These are phyloP conservation scores for Cucumis sativus DNA, from an alignment of 306 rosid genomes.

Conservation along the genomic window DNA sequence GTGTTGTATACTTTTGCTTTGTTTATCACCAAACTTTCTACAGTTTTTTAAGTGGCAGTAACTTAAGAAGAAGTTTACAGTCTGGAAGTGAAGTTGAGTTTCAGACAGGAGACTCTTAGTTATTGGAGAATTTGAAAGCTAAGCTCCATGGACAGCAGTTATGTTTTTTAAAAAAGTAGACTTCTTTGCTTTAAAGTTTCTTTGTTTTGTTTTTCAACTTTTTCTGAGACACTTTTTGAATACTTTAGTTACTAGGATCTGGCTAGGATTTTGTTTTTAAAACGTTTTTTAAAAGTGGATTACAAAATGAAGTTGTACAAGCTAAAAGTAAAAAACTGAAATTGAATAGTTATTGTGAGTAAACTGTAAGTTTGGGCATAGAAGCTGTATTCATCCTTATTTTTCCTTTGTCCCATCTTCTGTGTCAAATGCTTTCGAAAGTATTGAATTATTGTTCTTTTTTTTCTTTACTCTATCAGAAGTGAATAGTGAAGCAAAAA, in stretches of 20 bases:
- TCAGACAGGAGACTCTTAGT: background rate
- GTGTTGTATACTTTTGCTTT: background rate
- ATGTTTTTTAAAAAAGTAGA: background rate
- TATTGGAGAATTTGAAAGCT: background rate
- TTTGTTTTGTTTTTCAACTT: background rate
- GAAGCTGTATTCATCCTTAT: background rate
- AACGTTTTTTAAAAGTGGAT: background rate
- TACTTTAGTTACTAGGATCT: background rate
- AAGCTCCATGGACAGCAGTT: background rate
- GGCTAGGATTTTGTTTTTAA: background rate
- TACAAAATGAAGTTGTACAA: background rate
- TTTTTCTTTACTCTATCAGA: background rate
- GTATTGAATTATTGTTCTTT: background rate
- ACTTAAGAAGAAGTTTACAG: background rate
- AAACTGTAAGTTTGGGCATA: background rate
- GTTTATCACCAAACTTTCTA: background rate
- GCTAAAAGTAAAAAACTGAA: background rate
- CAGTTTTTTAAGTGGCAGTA: background rate
- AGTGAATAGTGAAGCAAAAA: background rate
- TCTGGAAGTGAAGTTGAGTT: background rate
- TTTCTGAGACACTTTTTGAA: background rate
- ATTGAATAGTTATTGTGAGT: background rate
- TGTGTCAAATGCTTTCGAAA: background rate
- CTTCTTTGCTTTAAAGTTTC: background rate
- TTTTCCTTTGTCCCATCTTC: background rate